Base-by-base conservation (phyloP, 306 rosid genomes). In the Benincasa hispida region DNA sequence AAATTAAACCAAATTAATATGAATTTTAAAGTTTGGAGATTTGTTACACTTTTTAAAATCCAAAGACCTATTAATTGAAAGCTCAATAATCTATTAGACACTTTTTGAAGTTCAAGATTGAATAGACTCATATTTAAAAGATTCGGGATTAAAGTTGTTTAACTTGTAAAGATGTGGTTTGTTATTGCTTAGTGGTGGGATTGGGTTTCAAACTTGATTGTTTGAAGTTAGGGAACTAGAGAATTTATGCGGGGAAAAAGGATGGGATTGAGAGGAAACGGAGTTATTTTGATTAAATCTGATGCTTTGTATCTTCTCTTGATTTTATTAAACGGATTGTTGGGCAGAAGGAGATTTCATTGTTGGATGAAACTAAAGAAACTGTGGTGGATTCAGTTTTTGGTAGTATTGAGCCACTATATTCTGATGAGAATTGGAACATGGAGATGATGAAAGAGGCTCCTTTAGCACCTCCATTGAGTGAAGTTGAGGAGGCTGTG, bases 371-470 rank as follows among this genome's bases (percentile, higher is more conserved):
- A 24, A 76, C 51, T 76, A 79, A 67, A 72, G 80, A 89, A 69
- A 76, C 32, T 60, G 84, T 78, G 77, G 88, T 24, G 72, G 89
- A 85, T 80, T 79, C 82, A 22, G 10, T 77, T 79, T 74, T 79
- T 30, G 84, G 66, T 66, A 62, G 47, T 75, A 19, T 77, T 54
- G 77, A 32, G 53, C 79, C 84, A 25, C 53, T 82, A 24, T 74
- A 77, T 70, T 42, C 75, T 42, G 80, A 80, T 32, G 87, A 83
- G 80, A 79, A 72, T 72, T 57, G 76, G 76, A 87, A 80, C 74
- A 8, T 27, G 10, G 35, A 18, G 74, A 82, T 47, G 81, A 82
- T 59, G 39, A 75, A 76, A 58, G 84, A 67, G 76, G 82, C 80
- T 72, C 82, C 76, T 34, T 79, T 82, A 35, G 90, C 85, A 27